Conservation (phyloP, 179 eudicot species). For the Silene vulgaris region DNA sequence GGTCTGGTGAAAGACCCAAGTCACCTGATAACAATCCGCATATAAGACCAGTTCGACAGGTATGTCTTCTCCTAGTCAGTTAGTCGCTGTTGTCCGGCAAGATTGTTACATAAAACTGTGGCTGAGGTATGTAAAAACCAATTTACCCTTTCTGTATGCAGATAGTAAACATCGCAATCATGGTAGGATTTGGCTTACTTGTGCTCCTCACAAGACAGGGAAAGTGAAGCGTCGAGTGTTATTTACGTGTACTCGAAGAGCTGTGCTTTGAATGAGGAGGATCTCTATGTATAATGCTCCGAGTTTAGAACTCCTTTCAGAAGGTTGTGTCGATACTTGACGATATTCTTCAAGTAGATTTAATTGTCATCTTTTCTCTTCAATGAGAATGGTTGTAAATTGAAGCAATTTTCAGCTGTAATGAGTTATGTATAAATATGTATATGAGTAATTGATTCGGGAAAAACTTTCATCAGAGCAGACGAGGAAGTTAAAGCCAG, state of each 20-base stretch:
- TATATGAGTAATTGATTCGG: too few species aligned
- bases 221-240: constrained; percentile 24
- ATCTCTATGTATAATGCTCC: background rate
- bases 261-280: background rate
- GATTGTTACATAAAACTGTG: constrained; percentile 10
- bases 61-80: constrained; percentile 15
- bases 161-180: constrained; percentile 39
- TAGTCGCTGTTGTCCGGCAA: background rate
- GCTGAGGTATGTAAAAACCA: background rate
- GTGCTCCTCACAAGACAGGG: constrained; percentile 37
- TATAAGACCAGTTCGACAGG: constrained; percentile 48
- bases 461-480: too few species aligned
- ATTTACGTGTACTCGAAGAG: background rate
- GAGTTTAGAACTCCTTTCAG: background rate
- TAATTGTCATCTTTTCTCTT: background rate
- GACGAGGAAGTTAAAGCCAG: too few species aligned
- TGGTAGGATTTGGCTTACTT: constrained; percentile 45
- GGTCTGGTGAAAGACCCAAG: constrained; percentile 25
- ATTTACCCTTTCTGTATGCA: constrained; percentile 12
- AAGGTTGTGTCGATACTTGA: background rate
- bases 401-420: constrained; percentile 2
- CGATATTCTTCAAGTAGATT: background rate
- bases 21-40: constrained; percentile 24
- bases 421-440: background rate
- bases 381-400: background rate